Conservation (phyloP, 2,329 filamentous ascomycete species). For the Cordyceps tenuipes region DNA sequence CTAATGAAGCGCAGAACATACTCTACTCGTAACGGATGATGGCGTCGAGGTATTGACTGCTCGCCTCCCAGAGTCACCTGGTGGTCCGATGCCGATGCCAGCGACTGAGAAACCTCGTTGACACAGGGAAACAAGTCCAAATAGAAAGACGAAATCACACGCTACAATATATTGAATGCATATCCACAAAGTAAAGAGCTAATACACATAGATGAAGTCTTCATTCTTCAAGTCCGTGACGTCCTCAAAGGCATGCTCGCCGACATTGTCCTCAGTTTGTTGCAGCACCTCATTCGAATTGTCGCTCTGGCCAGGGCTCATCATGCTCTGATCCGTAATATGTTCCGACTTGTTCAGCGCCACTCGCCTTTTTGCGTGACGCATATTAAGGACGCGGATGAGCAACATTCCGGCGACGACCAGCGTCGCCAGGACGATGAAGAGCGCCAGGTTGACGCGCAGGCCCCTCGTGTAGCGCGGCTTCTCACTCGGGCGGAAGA, state of each 20-base stretch:
- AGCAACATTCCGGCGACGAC: conserved; percentile 27
- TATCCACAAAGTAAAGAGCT: neutral
- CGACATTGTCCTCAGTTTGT: conserved; percentile 16
- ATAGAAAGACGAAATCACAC: neutral
- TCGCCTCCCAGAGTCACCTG: conserved; percentile 61
- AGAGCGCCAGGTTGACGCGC: conserved; percentile 50
- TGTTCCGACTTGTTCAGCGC: conserved; percentile 33
- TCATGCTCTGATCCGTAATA: conserved; percentile 45
- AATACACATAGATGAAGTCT: conserved; percentile 51
- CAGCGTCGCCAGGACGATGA: conserved; percentile 46
- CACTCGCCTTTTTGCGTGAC: conserved; percentile 31
- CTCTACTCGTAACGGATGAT: conserved; percentile 71
- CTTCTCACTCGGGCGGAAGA: conserved; percentile 49
- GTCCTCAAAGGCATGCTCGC: conserved; percentile 39
- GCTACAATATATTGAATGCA: neutral
- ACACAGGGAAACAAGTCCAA: neutral
- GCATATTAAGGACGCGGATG: conserved; percentile 41
- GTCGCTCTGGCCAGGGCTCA: conserved; percentile 28
- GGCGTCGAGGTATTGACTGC: conserved; percentile 78
- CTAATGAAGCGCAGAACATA: conserved; percentile 54
- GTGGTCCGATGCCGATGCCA: conserved; percentile 59
- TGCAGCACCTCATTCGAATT: conserved; percentile 17
- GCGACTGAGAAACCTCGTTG: neutral
- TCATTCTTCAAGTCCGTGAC: conserved; percentile 51
- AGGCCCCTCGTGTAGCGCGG: conserved; percentile 51